These are phyloP conservation scores for Fusarium decemcellulare DNA, from an alignment of 2,329 filamentous ascomycete genomes.

Conservation along the genomic window DNA sequence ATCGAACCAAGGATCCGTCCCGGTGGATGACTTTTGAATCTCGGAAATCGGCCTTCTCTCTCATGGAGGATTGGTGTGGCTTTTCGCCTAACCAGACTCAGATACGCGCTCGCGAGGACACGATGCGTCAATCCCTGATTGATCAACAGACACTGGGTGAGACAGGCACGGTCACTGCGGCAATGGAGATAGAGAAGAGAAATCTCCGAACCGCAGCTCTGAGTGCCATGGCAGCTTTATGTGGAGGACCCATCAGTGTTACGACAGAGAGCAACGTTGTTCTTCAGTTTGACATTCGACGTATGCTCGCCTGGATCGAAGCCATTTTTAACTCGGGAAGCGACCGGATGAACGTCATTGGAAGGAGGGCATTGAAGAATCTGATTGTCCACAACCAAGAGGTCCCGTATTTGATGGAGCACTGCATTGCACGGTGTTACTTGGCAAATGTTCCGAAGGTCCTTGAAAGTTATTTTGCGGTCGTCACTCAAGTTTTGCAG, in stretches of 20 bases:
- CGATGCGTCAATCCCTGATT: slow-evolving; percentile 87
- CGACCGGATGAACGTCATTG: slow-evolving; percentile 92
- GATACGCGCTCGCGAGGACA: slow-evolving; percentile 85
- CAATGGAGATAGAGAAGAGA: slow-evolving; percentile 97
- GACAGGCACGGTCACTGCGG: slow-evolving; percentile 83
- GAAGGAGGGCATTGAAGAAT: slow-evolving; percentile 89
- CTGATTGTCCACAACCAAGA: slow-evolving; percentile 92
- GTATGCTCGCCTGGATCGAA: slow-evolving; percentile 96
- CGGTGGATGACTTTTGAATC: slow-evolving; percentile 99
- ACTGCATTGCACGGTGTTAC: slow-evolving; percentile 94
- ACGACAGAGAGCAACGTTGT: slow-evolving; percentile 90
- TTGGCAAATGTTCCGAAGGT: slow-evolving; percentile 84
- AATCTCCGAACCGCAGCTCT: slow-evolving; percentile 91
- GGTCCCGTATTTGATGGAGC: slow-evolving; percentile 86
- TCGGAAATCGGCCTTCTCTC: slow-evolving; percentile 91
- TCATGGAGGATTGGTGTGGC: slow-evolving; percentile 99
- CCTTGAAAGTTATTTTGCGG: slow-evolving; percentile 94
- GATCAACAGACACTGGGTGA: slow-evolving; percentile 84
- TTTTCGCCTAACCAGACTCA: slow-evolving; percentile 93
- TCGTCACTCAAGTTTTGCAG: slow-evolving; percentile 88
- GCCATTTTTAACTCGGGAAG: slow-evolving; percentile 93
- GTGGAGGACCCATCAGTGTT: slow-evolving; percentile 86
- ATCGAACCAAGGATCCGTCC: slow-evolving; percentile 85
- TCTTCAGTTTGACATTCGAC: slow-evolving; percentile 90
- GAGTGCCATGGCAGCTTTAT: slow-evolving; percentile 95